These are phyloP conservation scores for Ilex asprella DNA, from an alignment of 257 asterid genomes.

Conservation along the genomic window DNA sequence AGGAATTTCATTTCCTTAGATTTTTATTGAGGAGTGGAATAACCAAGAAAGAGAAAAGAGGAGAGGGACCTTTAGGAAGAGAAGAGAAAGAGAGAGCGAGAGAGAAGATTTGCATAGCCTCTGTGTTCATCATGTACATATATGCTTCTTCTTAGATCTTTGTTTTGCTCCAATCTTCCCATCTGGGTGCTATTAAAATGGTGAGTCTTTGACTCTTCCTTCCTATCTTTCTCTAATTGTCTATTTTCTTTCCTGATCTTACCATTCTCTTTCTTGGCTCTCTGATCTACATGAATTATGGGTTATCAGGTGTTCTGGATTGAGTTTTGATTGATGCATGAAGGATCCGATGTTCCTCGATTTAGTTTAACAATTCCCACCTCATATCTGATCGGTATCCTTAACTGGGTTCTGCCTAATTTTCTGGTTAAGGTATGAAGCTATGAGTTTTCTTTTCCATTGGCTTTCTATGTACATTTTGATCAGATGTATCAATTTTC, in stretches of 20 bases:
- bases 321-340: slow-evolving; percentile 51
- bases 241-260: slow-evolving; percentile 5
- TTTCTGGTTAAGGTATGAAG: slow-evolving; percentile 57
- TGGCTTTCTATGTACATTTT: not conserved
- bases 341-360: slow-evolving; percentile 60
- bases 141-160: slow-evolving; percentile 71
- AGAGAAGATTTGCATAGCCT: slow-evolving; percentile 55
- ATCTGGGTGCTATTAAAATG: slow-evolving; percentile 26
- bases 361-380: slow-evolving; percentile 44
- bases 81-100: slow-evolving; percentile 1
- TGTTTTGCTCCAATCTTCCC: slow-evolving; percentile 29
- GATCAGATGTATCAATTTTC: not conserved
- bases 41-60: slow-evolving; percentile 37
- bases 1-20: slow-evolving; percentile 42
- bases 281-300: slow-evolving; percentile 55
- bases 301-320: slow-evolving; percentile 25
- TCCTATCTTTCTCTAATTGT: slow-evolving; percentile 8
- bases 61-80: slow-evolving; percentile 16
- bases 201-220: slow-evolving; percentile 24
- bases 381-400: slow-evolving; percentile 49
- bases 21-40: slow-evolving; percentile 45
- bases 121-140: slow-evolving; percentile 42
- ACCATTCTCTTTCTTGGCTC: slow-evolving; percentile 20
- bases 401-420: slow-evolving; percentile 52
- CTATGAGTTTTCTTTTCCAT: not conserved